Evolutionary conservation across 768 basidiomycete species (phyloP), one percentile per base, ranked within the genome.

Genomic region (Calocybe gangraenosa): DNA sequence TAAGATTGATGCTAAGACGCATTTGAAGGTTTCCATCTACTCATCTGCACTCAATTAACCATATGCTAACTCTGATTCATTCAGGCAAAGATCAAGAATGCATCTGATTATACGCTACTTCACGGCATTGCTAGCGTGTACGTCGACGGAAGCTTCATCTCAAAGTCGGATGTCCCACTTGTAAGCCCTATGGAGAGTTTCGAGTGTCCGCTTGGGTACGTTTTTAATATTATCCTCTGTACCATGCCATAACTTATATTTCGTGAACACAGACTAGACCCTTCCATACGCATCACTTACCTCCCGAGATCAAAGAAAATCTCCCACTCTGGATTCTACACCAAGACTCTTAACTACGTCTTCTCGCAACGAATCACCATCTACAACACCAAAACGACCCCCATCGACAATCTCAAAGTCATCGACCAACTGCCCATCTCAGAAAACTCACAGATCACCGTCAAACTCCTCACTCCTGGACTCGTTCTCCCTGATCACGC

Each of bases 371-470:
- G 30, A 8, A 31, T 31, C 30, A 31, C 30, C 30, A 31, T 31
- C 30, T 31, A 8, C 30, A 73, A 73, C 55, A 65, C 66, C 18
- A 71, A 70, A 46, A 40, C 59, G 8, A 49, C 51, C 3, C 15
- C 55, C 1, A 50, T 65, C 23, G 51, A 61, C 4, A 50, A 58
- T 23, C 38, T 73, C 48, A 68, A 66, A 48, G 53, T 74, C 46
- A 44, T 66, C 21, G 69, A 74, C 46, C 69, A 66, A 42, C 50
- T 69, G 2, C 69, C 69, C 0, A 52, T 68, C 2, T 71, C 70
- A 9, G 63, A 71, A 48, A 58, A 58, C 32, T 52, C 67, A 1
- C 65, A 65, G 30, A 66, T 74, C 37, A 63, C 61, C 30, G 68
- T 75, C 25, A 75, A 73, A 56, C 54, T 72, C 8, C 57, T 71